These are phyloP conservation scores for Melocanna baccifera DNA, from an alignment of 176 grass and related monocot species.

Conservation along the genomic window DNA sequence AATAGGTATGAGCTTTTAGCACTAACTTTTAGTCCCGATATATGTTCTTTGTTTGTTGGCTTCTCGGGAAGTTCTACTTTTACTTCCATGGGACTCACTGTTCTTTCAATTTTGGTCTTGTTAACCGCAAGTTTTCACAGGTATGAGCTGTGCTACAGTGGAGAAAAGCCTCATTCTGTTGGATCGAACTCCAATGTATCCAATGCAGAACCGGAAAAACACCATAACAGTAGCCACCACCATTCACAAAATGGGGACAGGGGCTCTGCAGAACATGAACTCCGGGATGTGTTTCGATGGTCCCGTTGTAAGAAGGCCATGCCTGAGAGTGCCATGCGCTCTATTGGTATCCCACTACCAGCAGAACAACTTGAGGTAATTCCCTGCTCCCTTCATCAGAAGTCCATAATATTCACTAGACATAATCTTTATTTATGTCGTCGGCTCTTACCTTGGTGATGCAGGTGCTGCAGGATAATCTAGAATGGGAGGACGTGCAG, in stretches of 20 bases:
- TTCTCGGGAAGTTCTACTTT: not conserved
- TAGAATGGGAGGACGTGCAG: slow-evolving; percentile 97
- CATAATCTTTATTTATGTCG: not conserved
- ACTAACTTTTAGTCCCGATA: not conserved
- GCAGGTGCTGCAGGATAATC: slow-evolving; percentile 78
- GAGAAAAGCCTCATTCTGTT: slow-evolving; percentile 53
- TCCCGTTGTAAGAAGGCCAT: slow-evolving; percentile 81
- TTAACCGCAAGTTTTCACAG: slow-evolving; percentile 38
- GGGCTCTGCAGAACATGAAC: slow-evolving; percentile 45
- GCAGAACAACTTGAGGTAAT: slow-evolving; percentile 83
- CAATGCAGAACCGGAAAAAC: slow-evolving; percentile 46
- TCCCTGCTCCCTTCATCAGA: not conserved
- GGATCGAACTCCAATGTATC: slow-evolving; percentile 48
- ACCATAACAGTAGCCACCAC: slow-evolving; percentile 56
- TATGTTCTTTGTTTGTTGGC: not conserved
- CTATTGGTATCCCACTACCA: slow-evolving; percentile 68
- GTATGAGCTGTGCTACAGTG: slow-evolving; percentile 83
- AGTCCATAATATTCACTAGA: not conserved
- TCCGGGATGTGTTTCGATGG: slow-evolving; percentile 76
- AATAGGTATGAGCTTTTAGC: slow-evolving; percentile 50
- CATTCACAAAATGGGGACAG: slow-evolving; percentile 72
- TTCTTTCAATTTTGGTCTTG: not conserved
- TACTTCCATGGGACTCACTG: not conserved
- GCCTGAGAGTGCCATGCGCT: slow-evolving; percentile 64
- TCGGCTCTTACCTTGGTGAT: not conserved